Evolutionary conservation across 1,139 yeast genomes (phyloP), one percentile per base, ranked within the genome.

Genomic region (Candida labiduridarum): DNA sequence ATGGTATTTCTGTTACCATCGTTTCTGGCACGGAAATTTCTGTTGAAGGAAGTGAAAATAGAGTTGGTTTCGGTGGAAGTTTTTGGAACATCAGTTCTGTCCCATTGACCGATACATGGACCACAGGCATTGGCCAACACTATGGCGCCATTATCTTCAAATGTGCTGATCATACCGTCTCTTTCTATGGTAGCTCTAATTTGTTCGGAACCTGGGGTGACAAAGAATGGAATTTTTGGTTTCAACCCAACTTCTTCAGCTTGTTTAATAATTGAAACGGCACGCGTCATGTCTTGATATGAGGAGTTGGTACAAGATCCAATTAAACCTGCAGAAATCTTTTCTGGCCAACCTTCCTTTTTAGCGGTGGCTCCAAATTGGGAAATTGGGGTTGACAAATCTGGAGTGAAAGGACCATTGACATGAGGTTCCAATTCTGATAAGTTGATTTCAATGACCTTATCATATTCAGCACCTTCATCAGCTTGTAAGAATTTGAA

Each of bases 21-120:
- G 66, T 94, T 94, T 80, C 99, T 86, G 38, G 98, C 96, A 66
- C 92, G 83, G 79, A 94, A 94, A 72, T 94, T 94, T 78, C 99
- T 85, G 79, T 94, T 94, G 79, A 91, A 94, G 12, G 97, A 89
- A 22, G 98, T 89, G 75, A 94, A 87, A 54, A 94, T 94, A 49
- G 97, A 90, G 65, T 92, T 92, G 48, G 69, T 71, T 52, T 82
- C 85, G 47, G 83, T 78, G 8, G 87, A 82, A 49, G 80, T 82
- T 68, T 87, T 86, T 48, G 86, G 78, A 47, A 86, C 79, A 54
- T 76, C 80, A 14, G 71, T 62, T 72, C 99, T 85, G 67, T 91
- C 97, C 99, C 99, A 94, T 76, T 94, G 98, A 48, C 99, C 99
- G 64, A 94, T 94, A 78, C 99, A 94, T 57, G 98, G 99, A 52